Evolutionary conservation across 148 eudicot species (phyloP), one percentile per base, ranked within the genome.

Genomic region (Nepenthes gracilis): DNA sequence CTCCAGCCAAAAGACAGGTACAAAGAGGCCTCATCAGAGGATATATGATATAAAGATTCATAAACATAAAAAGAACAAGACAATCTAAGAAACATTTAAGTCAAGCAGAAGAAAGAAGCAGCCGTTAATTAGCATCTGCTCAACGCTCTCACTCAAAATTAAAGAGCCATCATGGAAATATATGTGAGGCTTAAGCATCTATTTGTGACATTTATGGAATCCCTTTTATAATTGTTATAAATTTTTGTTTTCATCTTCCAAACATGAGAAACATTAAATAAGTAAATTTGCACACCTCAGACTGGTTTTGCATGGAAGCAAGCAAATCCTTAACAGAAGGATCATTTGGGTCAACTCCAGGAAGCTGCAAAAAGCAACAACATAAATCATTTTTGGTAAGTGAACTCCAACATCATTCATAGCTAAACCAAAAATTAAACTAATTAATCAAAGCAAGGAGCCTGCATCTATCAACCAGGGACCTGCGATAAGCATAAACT

Each of bases 331-430:
- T 84, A 60, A 93, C 85, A 1, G 90, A 80, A 33, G 92, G 95
- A 68, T 93, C 99, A 84, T 88, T 93, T 33, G 92, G 97, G 75
- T 84, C 96, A 70, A 93, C 99, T 60, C 99, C 99, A 47, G 95
- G 99, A 72, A 93, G 95, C 95, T 93, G 87, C 38, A 12, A 68
- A 56, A 64, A 49, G 32, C 58, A 33, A 55, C 58, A 55, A 55
- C 33, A 32, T 10, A 55, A 2, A 2, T 6, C 3, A 10, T 55
- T 11, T 2, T 2, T 55, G 36, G 14, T 13, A 33, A 55, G 11
- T 36, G 4, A 55, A 33, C 8, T 33, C 12, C 11, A 15, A 55
- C 36, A 54, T n/a, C 12, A 55, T 9, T 8, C 11, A 54, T 23
- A 4, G 33, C 57, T 3, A 54, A 23, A 54, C 53, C 12, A 10